These are phyloP conservation scores for Puccinia polysora DNA, from an alignment of 1,284 basidiomycete species.

Conservation along the genomic window DNA sequence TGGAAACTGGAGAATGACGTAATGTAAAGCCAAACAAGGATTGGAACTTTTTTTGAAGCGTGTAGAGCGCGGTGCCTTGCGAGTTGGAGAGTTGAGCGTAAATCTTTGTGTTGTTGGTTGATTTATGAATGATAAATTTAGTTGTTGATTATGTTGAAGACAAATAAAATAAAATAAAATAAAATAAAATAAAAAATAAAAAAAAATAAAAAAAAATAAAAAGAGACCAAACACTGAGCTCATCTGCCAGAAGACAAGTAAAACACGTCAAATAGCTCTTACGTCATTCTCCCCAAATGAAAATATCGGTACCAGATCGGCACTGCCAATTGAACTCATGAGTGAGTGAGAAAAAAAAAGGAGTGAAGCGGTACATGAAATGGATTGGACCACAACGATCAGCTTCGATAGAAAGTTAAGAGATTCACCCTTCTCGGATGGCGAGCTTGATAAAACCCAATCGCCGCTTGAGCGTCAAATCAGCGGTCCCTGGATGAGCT, in stretches of 20 bases:
- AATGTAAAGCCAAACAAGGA: slow-evolving; percentile 88
- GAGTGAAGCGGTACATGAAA: background rate
- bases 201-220: background rate
- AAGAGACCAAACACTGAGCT: background rate
- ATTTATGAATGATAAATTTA: background rate
- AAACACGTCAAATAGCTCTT: slow-evolving; percentile 52
- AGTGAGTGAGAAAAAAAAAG: background rate
- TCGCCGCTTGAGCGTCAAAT: slow-evolving; percentile 71
- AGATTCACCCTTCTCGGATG: slow-evolving; percentile 75
- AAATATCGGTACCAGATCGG: slow-evolving; percentile 88
- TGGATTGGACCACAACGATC: too few relatives aligned
- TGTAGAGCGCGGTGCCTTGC: slow-evolving; percentile 81
- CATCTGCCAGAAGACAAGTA: too few relatives aligned
- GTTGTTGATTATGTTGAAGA: too few relatives aligned
- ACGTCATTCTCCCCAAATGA: slow-evolving; percentile 98
- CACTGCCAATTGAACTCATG: slow-evolving; percentile 53
- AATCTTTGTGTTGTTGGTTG: slow-evolving; percentile 14
- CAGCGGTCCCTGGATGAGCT: slow-evolving; percentile 89
- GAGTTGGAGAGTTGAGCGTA: slow-evolving; percentile 62
- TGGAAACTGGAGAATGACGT: too few relatives aligned
- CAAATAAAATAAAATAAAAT: too few relatives aligned
- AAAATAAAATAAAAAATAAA: background rate
- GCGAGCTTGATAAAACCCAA: slow-evolving; percentile 83
- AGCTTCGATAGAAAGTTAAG: background rate
- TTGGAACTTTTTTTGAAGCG: slow-evolving; percentile 83